Percentiles rank a stretch among this genome's conserved stretches.
phyloP scores from a whole-genome alignment of 1,284 basidiomycete species.

The Apiotrichum akiyoshidainum region DNA sequence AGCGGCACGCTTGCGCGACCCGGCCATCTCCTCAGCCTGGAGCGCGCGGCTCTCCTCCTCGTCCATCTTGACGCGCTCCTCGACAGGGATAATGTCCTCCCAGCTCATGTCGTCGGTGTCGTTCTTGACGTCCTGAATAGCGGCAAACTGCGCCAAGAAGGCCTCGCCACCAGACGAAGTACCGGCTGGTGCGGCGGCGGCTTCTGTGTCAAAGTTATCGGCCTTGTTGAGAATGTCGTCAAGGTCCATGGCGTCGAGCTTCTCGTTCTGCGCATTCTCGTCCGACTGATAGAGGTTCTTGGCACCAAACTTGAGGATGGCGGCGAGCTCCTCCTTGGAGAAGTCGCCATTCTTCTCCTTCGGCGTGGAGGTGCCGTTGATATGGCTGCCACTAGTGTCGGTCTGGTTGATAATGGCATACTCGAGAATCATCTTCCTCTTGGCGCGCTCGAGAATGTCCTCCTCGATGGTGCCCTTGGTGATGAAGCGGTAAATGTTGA shows the following conservation, averaged over 20 bases:
- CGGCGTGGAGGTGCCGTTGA: constrained; percentile 75
- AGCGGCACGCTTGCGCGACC: constrained; percentile 71
- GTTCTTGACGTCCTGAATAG: constrained; percentile 96
- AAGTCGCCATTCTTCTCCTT: constrained; percentile 75
- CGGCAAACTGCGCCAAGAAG: constrained; percentile 92
- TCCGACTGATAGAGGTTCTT: constrained; percentile 99
- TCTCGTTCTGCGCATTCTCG: constrained; percentile 85
- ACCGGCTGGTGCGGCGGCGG: constrained; percentile 71
- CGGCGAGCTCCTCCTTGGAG: constrained; percentile 94
- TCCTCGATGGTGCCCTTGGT: constrained; percentile 99
- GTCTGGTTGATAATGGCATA: constrained; percentile 99
- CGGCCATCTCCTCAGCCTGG: constrained; percentile 54
- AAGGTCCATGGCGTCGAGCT: constrained; percentile 98
- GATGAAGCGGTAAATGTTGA: constrained; percentile 94
- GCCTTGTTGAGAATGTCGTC: constrained; percentile 97
- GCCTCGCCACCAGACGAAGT: constrained; percentile 94
- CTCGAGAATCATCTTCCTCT: constrained; percentile 99
- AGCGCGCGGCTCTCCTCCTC: constrained; percentile 62
- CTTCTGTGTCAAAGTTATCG: constrained; percentile 93
- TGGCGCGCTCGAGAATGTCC: constrained; percentile 94
- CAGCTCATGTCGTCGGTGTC: constrained; percentile 73
- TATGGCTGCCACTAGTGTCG: constrained; percentile 96
- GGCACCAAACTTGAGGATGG: constrained; percentile 98
- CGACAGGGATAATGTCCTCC: constrained; percentile 98
- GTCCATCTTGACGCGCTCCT: constrained; percentile 82